phyloP scores from a whole-genome alignment of 2,329 filamentous ascomycete genomes.

The Acephala macrosclerotiorum region DNA sequence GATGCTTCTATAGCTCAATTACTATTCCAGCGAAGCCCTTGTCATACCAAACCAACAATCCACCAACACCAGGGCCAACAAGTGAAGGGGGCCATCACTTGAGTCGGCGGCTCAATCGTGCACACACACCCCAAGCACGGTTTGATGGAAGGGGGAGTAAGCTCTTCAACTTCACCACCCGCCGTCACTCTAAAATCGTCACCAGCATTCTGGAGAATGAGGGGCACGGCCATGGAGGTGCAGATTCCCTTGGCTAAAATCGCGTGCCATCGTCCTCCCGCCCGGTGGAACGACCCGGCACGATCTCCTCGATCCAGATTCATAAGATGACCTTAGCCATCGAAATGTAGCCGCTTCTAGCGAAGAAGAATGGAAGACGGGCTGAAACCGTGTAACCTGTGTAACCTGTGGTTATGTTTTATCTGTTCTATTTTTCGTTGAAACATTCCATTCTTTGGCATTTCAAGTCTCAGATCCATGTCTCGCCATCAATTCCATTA shows the following conservation, averaged over 20 bases:
- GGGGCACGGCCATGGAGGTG: slow-evolving; percentile 12
- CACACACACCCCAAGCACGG: background rate
- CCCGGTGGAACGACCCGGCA: slow-evolving; percentile 36
- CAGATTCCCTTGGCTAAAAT: slow-evolving; percentile 27
- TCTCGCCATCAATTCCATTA: slow-evolving; percentile 17
- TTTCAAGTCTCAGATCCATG: slow-evolving; percentile 17
- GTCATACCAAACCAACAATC: slow-evolving; percentile 25
- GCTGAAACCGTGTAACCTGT: slow-evolving; percentile 22
- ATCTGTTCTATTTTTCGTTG: slow-evolving; percentile 21
- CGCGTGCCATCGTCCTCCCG: slow-evolving; percentile 28
- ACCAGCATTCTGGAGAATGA: slow-evolving; percentile 13
- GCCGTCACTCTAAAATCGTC: background rate
- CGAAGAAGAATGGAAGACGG: slow-evolving; percentile 24
- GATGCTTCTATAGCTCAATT: slow-evolving; percentile 13
- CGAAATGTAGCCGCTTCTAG: slow-evolving; percentile 31
- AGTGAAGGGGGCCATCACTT: background rate
- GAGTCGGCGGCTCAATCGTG: slow-evolving; percentile 7
- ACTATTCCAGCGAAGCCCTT: slow-evolving; percentile 9
- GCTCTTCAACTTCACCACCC: background rate
- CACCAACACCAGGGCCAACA: slow-evolving; percentile 12
- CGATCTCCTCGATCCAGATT: slow-evolving; percentile 39
- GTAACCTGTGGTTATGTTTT: slow-evolving; percentile 13
- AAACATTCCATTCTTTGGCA: slow-evolving; percentile 23
- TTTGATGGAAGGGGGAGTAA: background rate
- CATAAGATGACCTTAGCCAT: slow-evolving; percentile 25